Conservation (phyloP, 305 asterid genomes). For the Fraxinus ornus region DNA sequence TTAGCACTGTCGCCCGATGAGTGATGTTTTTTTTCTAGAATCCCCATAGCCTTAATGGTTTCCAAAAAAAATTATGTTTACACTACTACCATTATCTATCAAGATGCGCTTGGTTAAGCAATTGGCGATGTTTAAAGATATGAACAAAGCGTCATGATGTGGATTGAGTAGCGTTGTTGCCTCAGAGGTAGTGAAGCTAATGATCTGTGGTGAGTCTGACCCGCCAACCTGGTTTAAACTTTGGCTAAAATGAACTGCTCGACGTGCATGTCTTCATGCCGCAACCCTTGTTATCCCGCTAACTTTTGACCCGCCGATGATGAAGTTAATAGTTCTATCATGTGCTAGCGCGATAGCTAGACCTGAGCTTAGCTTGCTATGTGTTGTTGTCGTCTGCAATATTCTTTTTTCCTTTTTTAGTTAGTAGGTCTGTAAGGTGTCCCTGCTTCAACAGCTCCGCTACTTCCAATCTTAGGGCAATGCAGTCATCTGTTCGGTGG, state of each 20-base stretch:
- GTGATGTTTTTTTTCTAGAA: not conserved
- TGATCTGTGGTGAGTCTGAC: too few species aligned
- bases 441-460: not conserved
- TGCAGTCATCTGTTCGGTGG: not conserved
- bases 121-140: too few species aligned
- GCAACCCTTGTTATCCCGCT: not conserved
- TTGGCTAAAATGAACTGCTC: too few species aligned
- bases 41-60: not conserved
- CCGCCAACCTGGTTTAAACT: too few species aligned
- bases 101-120: too few species aligned
- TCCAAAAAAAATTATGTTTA: too few species aligned
- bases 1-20: too few species aligned
- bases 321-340: not conserved
- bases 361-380: not conserved
- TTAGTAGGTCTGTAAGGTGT: not conserved
- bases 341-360: not conserved
- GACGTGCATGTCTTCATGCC: too few species aligned
- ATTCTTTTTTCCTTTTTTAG: not conserved
- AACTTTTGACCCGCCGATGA: not conserved
- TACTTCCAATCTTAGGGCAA: not conserved
- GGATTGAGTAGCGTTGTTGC: too few species aligned
- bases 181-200: too few species aligned
- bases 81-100: not conserved
- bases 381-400: not conserved
- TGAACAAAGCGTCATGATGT: not conserved